Base-by-base conservation (phyloP, 2,329 filamentous ascomycete genomes). In the Colletotrichum kahawae region DNA sequence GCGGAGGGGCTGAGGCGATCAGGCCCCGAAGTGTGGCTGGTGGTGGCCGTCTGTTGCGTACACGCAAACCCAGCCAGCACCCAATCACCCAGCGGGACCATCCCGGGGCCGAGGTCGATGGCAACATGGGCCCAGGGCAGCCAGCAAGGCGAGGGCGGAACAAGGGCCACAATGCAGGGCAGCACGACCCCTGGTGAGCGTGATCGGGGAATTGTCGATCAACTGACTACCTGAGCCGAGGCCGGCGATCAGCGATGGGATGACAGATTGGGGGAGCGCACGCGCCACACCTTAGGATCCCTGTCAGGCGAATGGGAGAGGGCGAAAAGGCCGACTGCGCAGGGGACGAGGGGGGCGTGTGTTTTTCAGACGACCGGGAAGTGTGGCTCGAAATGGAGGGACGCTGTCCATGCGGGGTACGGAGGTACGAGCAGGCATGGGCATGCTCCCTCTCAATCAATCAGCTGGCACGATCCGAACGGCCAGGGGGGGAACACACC, bases 231-330 rank as follows among this genome's bases (percentile, higher is more conserved):
- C 59, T 38, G 70, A 69, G 57, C 73, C 70, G 73, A 75, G 70
- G 71, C 73, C 64, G 73, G 48, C 57, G 70, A 75, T 75, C 73
- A 75, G 73, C 70, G 70, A 75, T 75, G 73, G 73, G 73, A 74
- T 75, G 73, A 59, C 70, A 75, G 73, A 64, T 51, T 59, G 67
- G 33, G 57, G 33, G 43, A 36, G 62, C 68, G 71, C 71, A 71
- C 60, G 68, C 71, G 62, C 67, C 71, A 71, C 62, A 71, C 62
- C 59, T 74, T 67, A 34, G 68, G n/a, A 62, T 51, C 69, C 72
- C 43, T 75, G 43, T 21, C 21, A 34, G n/a, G 56, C 69, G 63
- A 72, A 75, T 75, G 63, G 72, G 72, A 36, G 21, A 57, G 62
- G 27, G 72, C 69, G 63, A 48, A 13, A 33, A 34, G 31, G 8